phyloP scores from a whole-genome alignment of 2,329 filamentous ascomycete species.

The Alternaria postmessia region DNA sequence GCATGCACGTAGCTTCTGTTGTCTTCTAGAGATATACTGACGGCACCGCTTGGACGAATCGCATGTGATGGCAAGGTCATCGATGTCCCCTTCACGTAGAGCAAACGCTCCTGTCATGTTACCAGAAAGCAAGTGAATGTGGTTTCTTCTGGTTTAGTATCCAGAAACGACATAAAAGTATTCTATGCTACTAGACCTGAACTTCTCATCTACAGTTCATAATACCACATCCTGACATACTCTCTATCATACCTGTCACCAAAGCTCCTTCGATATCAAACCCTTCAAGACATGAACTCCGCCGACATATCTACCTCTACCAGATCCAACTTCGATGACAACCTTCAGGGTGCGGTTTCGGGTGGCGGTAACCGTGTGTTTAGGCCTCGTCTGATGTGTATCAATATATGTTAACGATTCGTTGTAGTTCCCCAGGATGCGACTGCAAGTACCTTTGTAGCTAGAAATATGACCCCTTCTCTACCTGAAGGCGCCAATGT shows the following conservation, averaged over 20 bases:
- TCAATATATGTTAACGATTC: background rate
- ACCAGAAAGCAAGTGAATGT: background rate
- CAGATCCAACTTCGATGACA: background rate
- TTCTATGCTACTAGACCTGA: background rate
- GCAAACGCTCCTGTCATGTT: slow-evolving; percentile 2
- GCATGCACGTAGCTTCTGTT: background rate
- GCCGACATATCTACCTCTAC: background rate
- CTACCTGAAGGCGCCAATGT: background rate
- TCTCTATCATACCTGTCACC: background rate
- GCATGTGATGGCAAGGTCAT: background rate
- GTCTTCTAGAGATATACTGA: background rate
- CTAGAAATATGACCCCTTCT: background rate
- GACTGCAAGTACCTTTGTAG: no score
- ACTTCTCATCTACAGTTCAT: background rate
- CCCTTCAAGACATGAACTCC: background rate
- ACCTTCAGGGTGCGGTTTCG: background rate
- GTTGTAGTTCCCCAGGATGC: background rate
- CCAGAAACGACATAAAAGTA: background rate
- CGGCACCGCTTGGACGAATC: background rate
- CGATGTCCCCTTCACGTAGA: background rate
- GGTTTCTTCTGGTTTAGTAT: background rate
- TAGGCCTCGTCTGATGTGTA: background rate
- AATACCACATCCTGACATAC: background rate
- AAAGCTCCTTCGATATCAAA: accelerated
- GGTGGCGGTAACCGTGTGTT: background rate